Percentiles rank a stretch among this genome's conserved stretches.
These are phyloP conservation scores for Xerocomus nothofagi DNA, from an alignment of 1,284 basidiomycete species.

Conservation along the genomic window DNA sequence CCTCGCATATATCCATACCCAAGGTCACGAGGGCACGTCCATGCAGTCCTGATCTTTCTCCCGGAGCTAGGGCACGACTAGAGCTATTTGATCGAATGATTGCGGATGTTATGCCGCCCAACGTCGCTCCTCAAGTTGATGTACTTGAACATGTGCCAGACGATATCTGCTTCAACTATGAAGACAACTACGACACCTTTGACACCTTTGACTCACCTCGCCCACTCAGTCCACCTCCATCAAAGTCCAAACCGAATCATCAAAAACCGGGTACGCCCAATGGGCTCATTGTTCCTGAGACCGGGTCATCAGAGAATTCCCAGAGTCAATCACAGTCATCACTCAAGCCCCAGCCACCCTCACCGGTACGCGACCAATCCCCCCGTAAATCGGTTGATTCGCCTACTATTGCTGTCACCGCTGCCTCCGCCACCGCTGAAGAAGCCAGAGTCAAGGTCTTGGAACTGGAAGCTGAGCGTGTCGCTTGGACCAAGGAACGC, in stretches of 20 bases:
- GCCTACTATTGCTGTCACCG: constrained; percentile 25
- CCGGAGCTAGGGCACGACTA: constrained; percentile 28
- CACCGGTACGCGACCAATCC: neutral
- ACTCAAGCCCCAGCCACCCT: neutral
- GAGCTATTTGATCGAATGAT: constrained; percentile 32
- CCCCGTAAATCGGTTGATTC: constrained; percentile 4
- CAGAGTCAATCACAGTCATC: constrained; percentile 15
- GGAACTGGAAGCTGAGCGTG: constrained; percentile 23
- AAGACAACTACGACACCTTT: neutral
- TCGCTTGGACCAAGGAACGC: constrained; percentile 26
- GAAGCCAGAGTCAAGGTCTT: constrained; percentile 9
- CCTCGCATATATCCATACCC: constrained; percentile 6
- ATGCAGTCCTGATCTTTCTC: constrained; percentile 24
- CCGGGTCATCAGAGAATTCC: constrained; percentile 32
- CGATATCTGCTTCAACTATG: neutral
- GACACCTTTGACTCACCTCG: constrained; percentile 1
- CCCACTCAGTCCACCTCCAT: constrained; percentile 7
- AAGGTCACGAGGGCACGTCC: neutral
- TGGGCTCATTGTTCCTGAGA: constrained; percentile 38
- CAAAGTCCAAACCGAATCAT: constrained; percentile 2
- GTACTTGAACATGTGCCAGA: neutral
- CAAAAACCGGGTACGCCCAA: constrained; percentile 13
- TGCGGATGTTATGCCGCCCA: neutral
- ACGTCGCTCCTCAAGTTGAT: neutral
- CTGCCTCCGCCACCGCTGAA: constrained; percentile 14